These are phyloP conservation scores for Linnemannia exigua DNA, from an alignment of 192 early-diverging fungal genomes.

Conservation along the genomic window DNA sequence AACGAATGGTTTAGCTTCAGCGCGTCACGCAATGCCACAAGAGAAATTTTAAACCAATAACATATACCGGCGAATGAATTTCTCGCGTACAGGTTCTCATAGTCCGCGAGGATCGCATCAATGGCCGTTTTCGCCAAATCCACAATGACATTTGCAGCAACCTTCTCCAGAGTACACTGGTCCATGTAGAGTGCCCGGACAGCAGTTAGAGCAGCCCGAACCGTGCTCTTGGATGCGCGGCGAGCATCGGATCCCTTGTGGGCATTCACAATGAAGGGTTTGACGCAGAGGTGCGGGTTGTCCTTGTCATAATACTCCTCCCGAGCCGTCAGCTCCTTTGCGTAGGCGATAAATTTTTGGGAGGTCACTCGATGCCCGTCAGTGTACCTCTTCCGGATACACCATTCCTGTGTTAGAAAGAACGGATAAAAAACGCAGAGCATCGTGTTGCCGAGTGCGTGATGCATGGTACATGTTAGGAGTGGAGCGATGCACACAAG, in stretches of 20 bases:
- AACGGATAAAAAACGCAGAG: not conserved
- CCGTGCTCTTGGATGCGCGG: not conserved
- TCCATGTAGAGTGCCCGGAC: not conserved
- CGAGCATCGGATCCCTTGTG: not conserved
- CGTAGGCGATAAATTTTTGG: not conserved
- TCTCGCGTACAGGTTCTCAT: not conserved
- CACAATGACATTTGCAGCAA: not conserved
- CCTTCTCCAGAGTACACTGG: not conserved
- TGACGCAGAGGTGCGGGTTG: not conserved
- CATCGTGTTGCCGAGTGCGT: not conserved
- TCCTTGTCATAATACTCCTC: not conserved
- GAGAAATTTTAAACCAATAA: too few species aligned
- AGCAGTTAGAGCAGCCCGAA: not conserved
- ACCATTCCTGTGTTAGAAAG: not conserved
- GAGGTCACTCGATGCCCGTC: not conserved
- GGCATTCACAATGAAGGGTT: not conserved
- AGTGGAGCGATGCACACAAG: not conserved
- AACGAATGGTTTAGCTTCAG: too few species aligned
- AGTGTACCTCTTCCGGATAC: not conserved
- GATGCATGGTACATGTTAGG: not conserved
- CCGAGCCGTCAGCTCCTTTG: not conserved
- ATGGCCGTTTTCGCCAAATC: not conserved
- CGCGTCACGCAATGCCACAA: too few species aligned
- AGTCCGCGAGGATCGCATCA: not conserved
- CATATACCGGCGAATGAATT: not conserved